These are phyloP conservation scores for Cornus florida DNA, from an alignment of 148 eudicot genomes.

Conservation along the genomic window DNA sequence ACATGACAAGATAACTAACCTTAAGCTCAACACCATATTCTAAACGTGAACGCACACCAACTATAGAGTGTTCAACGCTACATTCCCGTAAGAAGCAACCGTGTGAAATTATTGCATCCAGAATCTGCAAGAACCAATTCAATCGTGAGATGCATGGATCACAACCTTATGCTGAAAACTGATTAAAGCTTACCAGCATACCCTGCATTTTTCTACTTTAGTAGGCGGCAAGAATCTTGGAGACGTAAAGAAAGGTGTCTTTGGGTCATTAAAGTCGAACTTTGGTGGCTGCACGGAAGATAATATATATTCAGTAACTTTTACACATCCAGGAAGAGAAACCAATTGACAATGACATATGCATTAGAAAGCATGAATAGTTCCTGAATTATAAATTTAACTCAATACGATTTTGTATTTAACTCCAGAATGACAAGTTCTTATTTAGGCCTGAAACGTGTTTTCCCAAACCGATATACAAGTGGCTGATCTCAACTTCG, in stretches of 20 bases:
- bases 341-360: not conserved
- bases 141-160: not conserved
- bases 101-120: conserved; percentile 86
- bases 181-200: conserved; percentile 22
- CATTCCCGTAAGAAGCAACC: conserved; percentile 84
- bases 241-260: conserved; percentile 89
- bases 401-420: no score
- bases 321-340: not conserved
- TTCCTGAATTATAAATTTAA: no score
- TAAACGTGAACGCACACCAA: conserved; percentile 81
- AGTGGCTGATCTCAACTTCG: not conserved
- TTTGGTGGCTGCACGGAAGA: conserved; percentile 59
- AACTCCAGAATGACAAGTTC: no score
- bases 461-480: no score
- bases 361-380: no score
- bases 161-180: not conserved
- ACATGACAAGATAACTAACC: conserved; percentile 36
- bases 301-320: conserved; percentile 3
- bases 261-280: conserved; percentile 85
- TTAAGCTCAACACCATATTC: conserved; percentile 75
- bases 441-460: no score
- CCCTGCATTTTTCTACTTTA: conserved; percentile 81
- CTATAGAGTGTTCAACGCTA: conserved; percentile 68
- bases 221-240: conserved; percentile 92
- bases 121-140: conserved; percentile 44